These are phyloP conservation scores for Diaporthe sp. DNA, from an alignment of 2,329 filamentous ascomycete species.

Conservation along the genomic window DNA sequence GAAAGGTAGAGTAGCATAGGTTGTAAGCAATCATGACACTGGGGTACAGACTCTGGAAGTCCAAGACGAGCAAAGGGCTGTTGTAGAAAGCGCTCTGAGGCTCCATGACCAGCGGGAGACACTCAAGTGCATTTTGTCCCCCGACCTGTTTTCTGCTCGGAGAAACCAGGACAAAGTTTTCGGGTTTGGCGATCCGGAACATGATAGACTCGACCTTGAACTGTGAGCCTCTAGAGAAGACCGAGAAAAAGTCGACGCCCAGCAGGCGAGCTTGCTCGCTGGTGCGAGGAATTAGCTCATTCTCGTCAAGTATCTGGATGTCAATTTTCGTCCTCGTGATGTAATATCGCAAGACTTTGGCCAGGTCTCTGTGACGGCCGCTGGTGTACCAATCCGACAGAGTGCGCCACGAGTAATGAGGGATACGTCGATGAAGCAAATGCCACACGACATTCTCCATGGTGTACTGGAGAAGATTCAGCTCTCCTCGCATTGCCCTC, in stretches of 20 bases:
- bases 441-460: constrained; percentile 97
- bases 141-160: constrained; percentile 93
- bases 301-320: constrained; percentile 89
- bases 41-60: constrained; percentile 96
- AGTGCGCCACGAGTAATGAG: constrained; percentile 83
- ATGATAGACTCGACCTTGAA: constrained; percentile 99
- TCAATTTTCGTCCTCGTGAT: constrained; percentile 80
- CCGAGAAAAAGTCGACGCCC: constrained; percentile 96
- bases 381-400: constrained; percentile 86
- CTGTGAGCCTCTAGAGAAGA: constrained; percentile 93
- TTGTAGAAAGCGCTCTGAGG: constrained; percentile 95
- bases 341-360: constrained; percentile 83
- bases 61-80: constrained; percentile 88
- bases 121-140: constrained; percentile 93
- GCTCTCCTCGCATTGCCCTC: constrained; percentile 93
- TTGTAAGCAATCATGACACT: constrained; percentile 99
- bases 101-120: constrained; percentile 95
- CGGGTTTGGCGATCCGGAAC: constrained; percentile 97
- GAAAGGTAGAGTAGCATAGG: constrained; percentile 96
- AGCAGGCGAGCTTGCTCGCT: constrained; percentile 94
- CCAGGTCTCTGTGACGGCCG: constrained; percentile 73
- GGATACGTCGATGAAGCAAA: constrained; percentile 85
- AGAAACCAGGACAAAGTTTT: constrained; percentile 91
- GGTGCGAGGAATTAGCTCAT: constrained; percentile 87
- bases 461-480: constrained; percentile 92